These are phyloP conservation scores for Kodamaea anthophila DNA, from an alignment of 1,139 yeast genomes.

Conservation along the genomic window DNA sequence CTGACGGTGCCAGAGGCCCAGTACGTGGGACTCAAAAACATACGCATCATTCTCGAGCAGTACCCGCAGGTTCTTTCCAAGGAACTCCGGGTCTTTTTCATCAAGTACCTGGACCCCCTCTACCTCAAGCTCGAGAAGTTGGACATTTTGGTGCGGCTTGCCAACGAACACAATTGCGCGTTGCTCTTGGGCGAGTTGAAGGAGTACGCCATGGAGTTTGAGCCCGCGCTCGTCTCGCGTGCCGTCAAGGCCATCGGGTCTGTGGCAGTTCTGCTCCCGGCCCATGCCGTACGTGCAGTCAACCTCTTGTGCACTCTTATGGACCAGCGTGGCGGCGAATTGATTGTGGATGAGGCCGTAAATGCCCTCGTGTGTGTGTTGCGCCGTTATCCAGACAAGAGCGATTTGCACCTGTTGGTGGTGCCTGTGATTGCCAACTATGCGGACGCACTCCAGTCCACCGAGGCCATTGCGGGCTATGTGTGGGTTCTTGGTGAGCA, in stretches of 20 bases:
- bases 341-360: conserved; percentile 74
- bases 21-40: conserved; percentile 88
- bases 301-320: conserved; percentile 69
- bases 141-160: conserved; percentile 82
- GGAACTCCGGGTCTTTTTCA: conserved; percentile 85
- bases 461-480: conserved; percentile 68
- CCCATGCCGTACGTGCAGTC: conserved; percentile 60
- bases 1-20: conserved; percentile 90
- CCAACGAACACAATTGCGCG: conserved; percentile 62
- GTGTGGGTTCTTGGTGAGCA: conserved; percentile 90
- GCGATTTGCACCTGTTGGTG: conserved; percentile 55
- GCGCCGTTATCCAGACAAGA: conserved; percentile 66
- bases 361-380: conserved; percentile 73
- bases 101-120: conserved; percentile 90
- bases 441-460: conserved; percentile 52
- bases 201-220: conserved; percentile 94
- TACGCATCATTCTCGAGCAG: conserved; percentile 82
- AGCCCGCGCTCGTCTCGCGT: conserved; percentile 77
- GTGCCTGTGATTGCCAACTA: conserved; percentile 64
- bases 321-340: conserved; percentile 68
- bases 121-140: conserved; percentile 89
- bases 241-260: conserved; percentile 84
- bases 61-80: conserved; percentile 75
- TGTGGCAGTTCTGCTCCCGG: conserved; percentile 73
- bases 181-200: conserved; percentile 76